Conservation (phyloP, 768 basidiomycete genomes). For the Lentinula boryana region DNA sequence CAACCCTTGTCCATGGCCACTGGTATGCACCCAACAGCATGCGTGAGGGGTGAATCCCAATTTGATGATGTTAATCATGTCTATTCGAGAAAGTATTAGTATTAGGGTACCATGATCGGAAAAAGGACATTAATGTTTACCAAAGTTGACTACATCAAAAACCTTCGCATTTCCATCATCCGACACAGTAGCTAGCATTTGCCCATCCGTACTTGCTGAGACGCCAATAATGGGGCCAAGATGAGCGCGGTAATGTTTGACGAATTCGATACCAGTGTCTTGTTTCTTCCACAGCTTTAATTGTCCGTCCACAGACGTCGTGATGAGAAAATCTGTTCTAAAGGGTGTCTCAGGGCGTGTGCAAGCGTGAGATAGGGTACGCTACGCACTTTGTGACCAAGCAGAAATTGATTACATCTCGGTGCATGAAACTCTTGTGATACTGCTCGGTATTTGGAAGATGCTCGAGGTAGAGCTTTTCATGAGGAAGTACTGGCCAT, state of each 20-base stretch:
- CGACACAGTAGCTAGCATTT: constrained; percentile 85
- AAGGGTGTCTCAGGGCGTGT: neutral
- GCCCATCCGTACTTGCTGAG: constrained; percentile 86
- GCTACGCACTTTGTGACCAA: constrained; percentile 76
- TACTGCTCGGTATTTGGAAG: constrained; percentile 91
- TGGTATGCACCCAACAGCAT: constrained; percentile 92
- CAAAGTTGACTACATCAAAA: constrained; percentile 97
- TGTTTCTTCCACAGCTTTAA: constrained; percentile 99
- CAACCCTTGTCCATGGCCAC: constrained; percentile 81
- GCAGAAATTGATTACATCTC: constrained; percentile 85
- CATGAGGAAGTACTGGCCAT: constrained; percentile 80
- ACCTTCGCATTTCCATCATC: constrained; percentile 93
- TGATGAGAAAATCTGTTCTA: constrained; percentile 91
- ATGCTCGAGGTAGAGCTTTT: constrained; percentile 88
- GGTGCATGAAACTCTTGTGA: constrained; percentile 97
- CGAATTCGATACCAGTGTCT: constrained; percentile 91
- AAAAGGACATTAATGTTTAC: constrained; percentile 37
- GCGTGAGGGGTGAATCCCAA: constrained; percentile 80
- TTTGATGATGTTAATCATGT: constrained; percentile 99
- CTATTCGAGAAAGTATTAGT: constrained; percentile 39
- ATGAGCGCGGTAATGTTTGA: constrained; percentile 96
- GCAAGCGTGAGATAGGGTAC: neutral
- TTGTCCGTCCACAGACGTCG: constrained; percentile 92
- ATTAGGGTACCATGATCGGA: neutral
- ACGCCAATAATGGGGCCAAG: constrained; percentile 72